These are phyloP conservation scores for Kluyveromyces dobzhanskii DNA, from an alignment of 805 yeast genomes.

Conservation along the genomic window DNA sequence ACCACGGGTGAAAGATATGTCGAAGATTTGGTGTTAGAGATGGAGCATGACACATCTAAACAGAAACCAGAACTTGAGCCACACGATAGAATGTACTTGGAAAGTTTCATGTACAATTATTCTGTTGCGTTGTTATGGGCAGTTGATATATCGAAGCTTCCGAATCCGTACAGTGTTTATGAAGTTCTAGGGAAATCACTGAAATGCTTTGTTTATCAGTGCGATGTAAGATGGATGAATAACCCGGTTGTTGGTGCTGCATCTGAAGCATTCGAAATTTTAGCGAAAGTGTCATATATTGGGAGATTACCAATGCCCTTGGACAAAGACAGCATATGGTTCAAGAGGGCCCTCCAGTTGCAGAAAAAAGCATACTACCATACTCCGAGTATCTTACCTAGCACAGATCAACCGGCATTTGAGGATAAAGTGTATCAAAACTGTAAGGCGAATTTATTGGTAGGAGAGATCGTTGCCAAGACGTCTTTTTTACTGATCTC, in stretches of 20 bases:
- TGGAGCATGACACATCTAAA: not conserved
- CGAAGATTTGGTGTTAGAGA: slow-evolving; percentile 1
- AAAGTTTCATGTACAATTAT: slow-evolving; percentile 38
- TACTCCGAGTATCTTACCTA: slow-evolving; percentile 8
- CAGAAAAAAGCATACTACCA: slow-evolving; percentile 10
- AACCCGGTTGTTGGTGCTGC: slow-evolving; percentile 37
- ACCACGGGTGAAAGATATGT: slow-evolving; percentile 1
- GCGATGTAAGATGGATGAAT: slow-evolving; percentile 34
- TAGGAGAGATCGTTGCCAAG: slow-evolving; percentile 13
- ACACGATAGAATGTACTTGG: slow-evolving; percentile 33
- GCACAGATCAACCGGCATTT: slow-evolving; percentile 13
- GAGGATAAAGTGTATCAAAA: slow-evolving; percentile 11
- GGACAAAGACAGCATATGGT: slow-evolving; percentile 8
- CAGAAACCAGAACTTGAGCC: slow-evolving; percentile 8
- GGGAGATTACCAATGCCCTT: slow-evolving; percentile 19
- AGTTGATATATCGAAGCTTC: slow-evolving; percentile 28
- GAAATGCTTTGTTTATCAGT: slow-evolving; percentile 30
- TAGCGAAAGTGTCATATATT: slow-evolving; percentile 34
- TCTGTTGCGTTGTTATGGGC: slow-evolving; percentile 33
- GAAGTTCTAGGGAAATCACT: slow-evolving; percentile 26
- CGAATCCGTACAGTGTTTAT: slow-evolving; percentile 37
- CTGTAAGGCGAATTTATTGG: slow-evolving; percentile 12
- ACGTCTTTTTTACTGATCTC: slow-evolving; percentile 14
- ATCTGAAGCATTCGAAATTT: slow-evolving; percentile 29
- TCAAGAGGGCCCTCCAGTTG: slow-evolving; percentile 9